Base-by-base conservation (phyloP, 139 green algal species). In the Volvox africanus region DNA sequence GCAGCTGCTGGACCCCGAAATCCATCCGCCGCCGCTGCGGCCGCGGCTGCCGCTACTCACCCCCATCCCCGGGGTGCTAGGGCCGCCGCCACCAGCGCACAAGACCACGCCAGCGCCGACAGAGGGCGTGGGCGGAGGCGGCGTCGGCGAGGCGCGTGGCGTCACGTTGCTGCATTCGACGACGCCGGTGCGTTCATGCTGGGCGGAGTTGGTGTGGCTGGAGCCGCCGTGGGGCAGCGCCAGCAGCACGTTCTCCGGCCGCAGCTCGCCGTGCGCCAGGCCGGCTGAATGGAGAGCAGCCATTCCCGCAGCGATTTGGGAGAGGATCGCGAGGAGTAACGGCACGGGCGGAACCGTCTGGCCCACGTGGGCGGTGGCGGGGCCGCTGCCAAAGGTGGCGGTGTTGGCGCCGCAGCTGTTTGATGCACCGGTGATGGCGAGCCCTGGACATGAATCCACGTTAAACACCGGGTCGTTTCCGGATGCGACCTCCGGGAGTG, bases 191-290 rank as follows among this genome's bases (percentile, higher is more conserved):
- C 71, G 44, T 2, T 61, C 71, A 5, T 78, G 73, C 22, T 21
- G 44, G 19, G 37, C 33, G 16, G 32, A 67, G 37, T 5, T 36
- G n/a, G 22, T 13, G 77, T 32, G n/a, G 77, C 35, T 69, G 87
- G 11, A 32, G 21, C 14, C 37, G 26, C 67, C 35, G 5, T 24
- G 44, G 82, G 87, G 37, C 67, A 73, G 0, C 69, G 81, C 67
- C 20, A 95, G 85, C 87, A 95, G 91, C 3, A 95, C 77, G 21
- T 95, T 95, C 61, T 93, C 89, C 12, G 89, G 68, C 28, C 93
- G 82, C 62, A 95, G 71, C 89, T 95, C 93, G 2, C 93, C 93
- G 67, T 95, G 93, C 11, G 93, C 22, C 6, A 95, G 79, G 3
- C 93, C 91, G 21, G 89, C 62, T 0, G 75, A 62, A 75, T 95